Base-by-base conservation (phyloP, 768 basidiomycete genomes). In the Mycena floridula region DNA sequence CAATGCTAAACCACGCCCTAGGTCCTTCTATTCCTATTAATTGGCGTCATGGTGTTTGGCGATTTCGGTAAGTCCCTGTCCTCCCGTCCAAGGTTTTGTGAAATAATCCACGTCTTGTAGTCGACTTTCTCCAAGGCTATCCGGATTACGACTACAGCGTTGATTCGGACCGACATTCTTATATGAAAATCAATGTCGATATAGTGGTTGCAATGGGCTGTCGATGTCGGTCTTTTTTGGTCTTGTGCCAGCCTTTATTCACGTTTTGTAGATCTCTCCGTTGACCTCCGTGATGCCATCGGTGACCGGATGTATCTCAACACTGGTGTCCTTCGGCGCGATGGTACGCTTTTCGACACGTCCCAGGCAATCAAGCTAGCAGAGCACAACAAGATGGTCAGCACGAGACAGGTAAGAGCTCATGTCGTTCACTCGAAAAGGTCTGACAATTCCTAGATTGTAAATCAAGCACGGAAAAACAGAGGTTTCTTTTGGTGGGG, bases 111-210 rank as follows among this genome's bases (percentile, higher is more conserved):
- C n/a, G n/a, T n/a, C n/a, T n/a, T n/a, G 64, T 94, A 35, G 82
- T 82, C 40, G 94, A 97, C 59, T 98, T 79, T 57, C 66, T 98
- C 25, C 98, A 89, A 78, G 95, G 95, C 36, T 94, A 92, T 79
- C 85, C 89, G 6, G 86, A 89, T 58, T 83, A 84, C 54, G 82
- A 85, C 57, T 99, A 97, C 63, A 83, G 80, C 51, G 84, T 99
- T 42, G 94, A 97, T 58, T 63, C 63, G 25, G 73, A 77, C 44
- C 65, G 72, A 26, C 63, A 64, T 9, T 79, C 74, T 49, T 81
- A 70, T 42, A 69, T 99, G 71, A 79, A 81, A 52, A 72, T 99
- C 52, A 97, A 99, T 61, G 75, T 98, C 43, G 95, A 99, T 66
- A 64, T 97, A 67, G 79, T 88, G 21, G 87, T 97, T 27, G 88